These are phyloP conservation scores for Thinopyrum elongatum DNA, from an alignment of 176 grass and related monocot species.

Conservation along the genomic window DNA sequence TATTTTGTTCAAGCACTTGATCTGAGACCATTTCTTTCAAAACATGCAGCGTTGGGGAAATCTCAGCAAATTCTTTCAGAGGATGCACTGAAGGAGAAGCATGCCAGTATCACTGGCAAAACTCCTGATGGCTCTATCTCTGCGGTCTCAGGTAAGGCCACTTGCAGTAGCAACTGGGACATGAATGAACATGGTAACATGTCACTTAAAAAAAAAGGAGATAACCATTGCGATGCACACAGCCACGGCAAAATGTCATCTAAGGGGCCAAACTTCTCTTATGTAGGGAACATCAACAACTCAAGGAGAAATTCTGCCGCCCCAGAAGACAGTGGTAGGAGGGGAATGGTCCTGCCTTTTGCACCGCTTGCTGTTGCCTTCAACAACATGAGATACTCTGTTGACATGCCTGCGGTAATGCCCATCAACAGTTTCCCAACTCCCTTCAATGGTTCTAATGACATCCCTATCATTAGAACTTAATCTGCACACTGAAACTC, in stretches of 20 bases:
- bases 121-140: conserved; percentile 10
- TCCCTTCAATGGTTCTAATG: too few relatives aligned
- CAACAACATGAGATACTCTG: conserved; percentile 61
- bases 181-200: neutral
- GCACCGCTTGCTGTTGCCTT: conserved; percentile 54
- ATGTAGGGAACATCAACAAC: neutral
- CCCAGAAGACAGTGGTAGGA: conserved; percentile 26
- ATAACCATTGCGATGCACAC: too few relatives aligned
- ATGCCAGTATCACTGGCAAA: conserved; percentile 62
- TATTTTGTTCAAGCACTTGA: conserved; percentile 18
- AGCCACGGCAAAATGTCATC: neutral
- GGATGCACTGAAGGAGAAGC: conserved; percentile 63
- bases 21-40: conserved; percentile 3
- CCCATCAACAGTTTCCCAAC: neutral
- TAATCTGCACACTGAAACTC: too few relatives aligned
- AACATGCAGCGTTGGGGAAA: conserved; percentile 44
- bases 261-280: neutral
- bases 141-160: neutral
- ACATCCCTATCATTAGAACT: too few relatives aligned
- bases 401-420: conserved; percentile 61
- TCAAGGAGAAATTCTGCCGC: conserved; percentile 29
- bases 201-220: neutral
- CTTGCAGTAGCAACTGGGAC: neutral
- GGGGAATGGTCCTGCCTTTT: conserved; percentile 71
- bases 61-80: conserved; percentile 51